phyloP scores from a whole-genome alignment of 1,284 basidiomycete species.

The Irpex rosettiformis region DNA sequence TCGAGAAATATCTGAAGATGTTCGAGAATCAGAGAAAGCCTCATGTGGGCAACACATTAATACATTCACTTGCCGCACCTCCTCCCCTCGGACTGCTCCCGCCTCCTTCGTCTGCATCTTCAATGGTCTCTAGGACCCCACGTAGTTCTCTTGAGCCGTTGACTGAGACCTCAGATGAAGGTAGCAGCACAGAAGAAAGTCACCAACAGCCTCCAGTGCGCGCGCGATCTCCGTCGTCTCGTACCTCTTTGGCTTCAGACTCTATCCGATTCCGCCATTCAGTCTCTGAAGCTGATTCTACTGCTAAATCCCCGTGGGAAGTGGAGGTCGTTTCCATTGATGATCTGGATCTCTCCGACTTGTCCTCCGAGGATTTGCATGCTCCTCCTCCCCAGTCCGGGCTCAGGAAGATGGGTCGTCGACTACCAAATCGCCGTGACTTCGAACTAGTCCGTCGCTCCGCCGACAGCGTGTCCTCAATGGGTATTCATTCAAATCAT shows the following conservation, averaged over 20 bases:
- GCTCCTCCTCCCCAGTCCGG: conserved; percentile 41
- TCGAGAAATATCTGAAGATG: conserved; percentile 65
- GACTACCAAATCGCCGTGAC: conserved; percentile 67
- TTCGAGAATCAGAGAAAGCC: conserved; percentile 35
- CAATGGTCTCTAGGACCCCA: not conserved
- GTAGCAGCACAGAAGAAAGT: conserved; percentile 1
- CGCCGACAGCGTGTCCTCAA: conserved; percentile 68
- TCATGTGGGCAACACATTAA: not conserved
- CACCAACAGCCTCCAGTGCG: not conserved
- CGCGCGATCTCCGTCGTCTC: not conserved
- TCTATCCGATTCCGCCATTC: conserved; percentile 3
- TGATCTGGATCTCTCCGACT: conserved; percentile 70
- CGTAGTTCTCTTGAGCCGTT: conserved; percentile 6
- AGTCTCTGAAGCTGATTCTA: not conserved
- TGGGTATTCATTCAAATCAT: conserved; percentile 58
- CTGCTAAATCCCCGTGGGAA: conserved; percentile 33
- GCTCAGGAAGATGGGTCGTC: conserved; percentile 47
- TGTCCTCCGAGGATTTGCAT: conserved; percentile 46
- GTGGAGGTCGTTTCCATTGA: conserved; percentile 74
- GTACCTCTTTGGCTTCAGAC: not conserved
- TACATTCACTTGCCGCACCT: conserved; percentile 13
- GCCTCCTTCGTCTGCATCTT: not conserved
- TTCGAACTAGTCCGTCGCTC: conserved; percentile 74
- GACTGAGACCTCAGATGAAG: conserved; percentile 9
- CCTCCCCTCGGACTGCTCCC: conserved; percentile 5